Percentiles rank a stretch among this genome's conserved stretches.
phyloP scores from a whole-genome alignment of 176 grass and related monocot genomes.

The Ampelocalamus luodianensis region DNA sequence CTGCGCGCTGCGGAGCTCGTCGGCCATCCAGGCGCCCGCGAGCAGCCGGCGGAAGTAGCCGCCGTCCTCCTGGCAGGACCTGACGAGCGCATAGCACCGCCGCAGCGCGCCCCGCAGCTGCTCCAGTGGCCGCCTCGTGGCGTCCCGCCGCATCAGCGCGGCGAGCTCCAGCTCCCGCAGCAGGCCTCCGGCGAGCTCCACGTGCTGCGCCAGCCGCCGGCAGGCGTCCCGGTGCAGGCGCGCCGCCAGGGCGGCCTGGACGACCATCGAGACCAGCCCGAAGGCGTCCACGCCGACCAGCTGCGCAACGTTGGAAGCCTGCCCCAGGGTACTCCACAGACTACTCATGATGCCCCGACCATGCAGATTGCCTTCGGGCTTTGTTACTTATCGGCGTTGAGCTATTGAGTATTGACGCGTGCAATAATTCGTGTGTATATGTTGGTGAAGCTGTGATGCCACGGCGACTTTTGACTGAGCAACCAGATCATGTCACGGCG shows the following conservation, averaged over 20 bases:
- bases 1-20: conserved; percentile 48
- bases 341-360: neutral
- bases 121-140: conserved; percentile 56
- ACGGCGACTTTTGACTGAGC: too few species aligned
- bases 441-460: too few species aligned
- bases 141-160: conserved; percentile 49
- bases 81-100: conserved; percentile 52
- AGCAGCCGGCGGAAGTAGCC: conserved; percentile 51
- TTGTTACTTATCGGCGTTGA: too few species aligned
- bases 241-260: conserved; percentile 60
- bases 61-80: conserved; percentile 49
- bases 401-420: too few species aligned
- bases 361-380: too few species aligned
- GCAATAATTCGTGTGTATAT: too few species aligned
- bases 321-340: conserved; percentile 35
- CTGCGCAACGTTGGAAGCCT: conserved; percentile 44
- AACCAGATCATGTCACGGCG: too few species aligned
- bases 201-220: conserved; percentile 56
- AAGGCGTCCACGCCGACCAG: conserved; percentile 65
- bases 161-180: conserved; percentile 53
- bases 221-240: conserved; percentile 62
- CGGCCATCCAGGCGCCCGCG: conserved; percentile 40
- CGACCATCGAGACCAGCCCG: conserved; percentile 65
- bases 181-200: conserved; percentile 56
- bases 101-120: conserved; percentile 46